Conservation (phyloP, 441 rosid species). For the Eruca vesicaria region DNA sequence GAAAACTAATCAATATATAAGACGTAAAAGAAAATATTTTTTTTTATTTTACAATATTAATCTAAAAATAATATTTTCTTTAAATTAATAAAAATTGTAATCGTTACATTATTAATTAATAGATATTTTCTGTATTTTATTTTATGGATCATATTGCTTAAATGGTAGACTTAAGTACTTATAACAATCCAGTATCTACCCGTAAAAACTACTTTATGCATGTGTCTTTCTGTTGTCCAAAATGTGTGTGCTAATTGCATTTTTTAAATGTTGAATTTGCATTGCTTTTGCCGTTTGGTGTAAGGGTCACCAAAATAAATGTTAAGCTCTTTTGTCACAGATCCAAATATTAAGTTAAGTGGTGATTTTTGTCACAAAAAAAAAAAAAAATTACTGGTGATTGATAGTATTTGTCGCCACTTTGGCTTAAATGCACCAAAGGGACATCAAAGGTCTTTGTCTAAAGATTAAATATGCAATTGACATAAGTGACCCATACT, state of each 20-base stretch:
- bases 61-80: no score
- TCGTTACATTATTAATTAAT: no score
- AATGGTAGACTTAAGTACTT: not conserved
- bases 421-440: slow-evolving; percentile 17
- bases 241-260: not conserved
- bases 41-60: no score
- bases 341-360: not conserved
- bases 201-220: not conserved
- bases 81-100: no score
- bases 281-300: not conserved
- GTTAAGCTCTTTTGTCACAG: not conserved
- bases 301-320: not conserved
- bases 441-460: not conserved
- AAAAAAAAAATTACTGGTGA: not conserved
- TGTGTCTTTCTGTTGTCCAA: not conserved
- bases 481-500: slow-evolving; percentile 16
- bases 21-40: no score
- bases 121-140: no score
- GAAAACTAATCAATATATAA: no score
- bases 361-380: not conserved
- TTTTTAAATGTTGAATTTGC: not conserved
- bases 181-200: not conserved
- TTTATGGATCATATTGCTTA: not conserved
- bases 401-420: slow-evolving; percentile 12
- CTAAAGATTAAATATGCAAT: slow-evolving; percentile 9